Base-by-base conservation (phyloP, 352 stramenopile species). In the Hyaloperonospora brassicae region DNA sequence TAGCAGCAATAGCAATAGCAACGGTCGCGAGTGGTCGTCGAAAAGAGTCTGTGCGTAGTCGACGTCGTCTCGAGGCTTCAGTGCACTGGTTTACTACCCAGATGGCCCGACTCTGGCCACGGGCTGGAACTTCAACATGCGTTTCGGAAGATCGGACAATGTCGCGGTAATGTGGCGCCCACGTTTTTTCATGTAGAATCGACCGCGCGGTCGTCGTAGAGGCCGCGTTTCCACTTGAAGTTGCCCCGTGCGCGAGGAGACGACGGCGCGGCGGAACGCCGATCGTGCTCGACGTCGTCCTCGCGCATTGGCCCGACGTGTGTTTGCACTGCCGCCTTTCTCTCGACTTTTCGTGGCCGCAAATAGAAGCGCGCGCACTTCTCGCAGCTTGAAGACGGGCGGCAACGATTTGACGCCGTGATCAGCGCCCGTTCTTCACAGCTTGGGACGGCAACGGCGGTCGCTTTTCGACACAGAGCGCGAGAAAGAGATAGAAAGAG, bases 61-160 rank as follows among this genome's bases (percentile, higher is more conserved):
- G 27, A 31, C 27, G 27, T 31, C 27, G 27, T 7, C 27, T 31
- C 7, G 3, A 7, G 27, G 3, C 27, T 31, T 31, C 27, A 31
- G 27, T 7, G 27, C 27, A 31, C 27, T 52, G 22, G n/a, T 25
- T 52, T 52, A 47, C 23, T 47, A 34, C 51, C 25, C n/a, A 11
- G 17, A 34, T 31, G 9, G 6, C 35, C 42, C 50, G 35, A 35
- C 11, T 62, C 5, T 57, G 42, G 21, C 34, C 22, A 14, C 0
- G 17, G 39, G 25, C 22, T 25, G 42, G 43, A 66, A 66, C 59
- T 66, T 66, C 59, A 66, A 62, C 53, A 66, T 66, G 59, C 53
- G 49, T 58, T 66, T 62, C 49, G 44, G 38, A 66, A 66, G 48
- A 61, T 61, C 45, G 50, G 57, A 47, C 50, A 51, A 64, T 47